Conservation (phyloP, 2,329 filamentous ascomycete genomes). For the Nigrospora osmanthi region DNA sequence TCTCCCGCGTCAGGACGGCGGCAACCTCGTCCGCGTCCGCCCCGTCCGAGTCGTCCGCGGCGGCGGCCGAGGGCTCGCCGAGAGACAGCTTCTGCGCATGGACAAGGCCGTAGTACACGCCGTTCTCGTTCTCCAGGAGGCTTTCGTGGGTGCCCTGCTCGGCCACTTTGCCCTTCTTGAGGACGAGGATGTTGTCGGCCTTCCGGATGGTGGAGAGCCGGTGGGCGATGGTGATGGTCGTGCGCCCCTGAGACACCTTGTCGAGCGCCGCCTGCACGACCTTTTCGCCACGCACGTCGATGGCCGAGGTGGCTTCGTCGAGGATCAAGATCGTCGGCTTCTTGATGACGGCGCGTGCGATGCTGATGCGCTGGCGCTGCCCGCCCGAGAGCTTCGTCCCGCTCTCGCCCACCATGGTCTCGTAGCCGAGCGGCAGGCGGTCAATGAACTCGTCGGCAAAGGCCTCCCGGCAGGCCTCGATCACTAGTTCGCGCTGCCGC, state of each 20-base stretch:
- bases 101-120: conserved; percentile 63
- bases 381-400: conserved; percentile 77
- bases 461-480: conserved; percentile 56
- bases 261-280: conserved; percentile 60
- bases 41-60: conserved; percentile 24
- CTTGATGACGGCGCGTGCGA: conserved; percentile 67
- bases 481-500: conserved; percentile 50
- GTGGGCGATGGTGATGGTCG: conserved; percentile 69
- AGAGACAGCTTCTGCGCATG: conserved; percentile 52
- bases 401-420: conserved; percentile 67
- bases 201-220: conserved; percentile 67
- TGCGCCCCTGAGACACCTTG: conserved; percentile 52
- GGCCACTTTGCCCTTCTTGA: conserved; percentile 61
- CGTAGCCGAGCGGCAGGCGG: conserved; percentile 57
- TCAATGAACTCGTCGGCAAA: conserved; percentile 65
- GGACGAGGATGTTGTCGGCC: conserved; percentile 71
- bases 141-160: conserved; percentile 72
- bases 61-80: conserved; percentile 32
- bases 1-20: conserved; percentile 32
- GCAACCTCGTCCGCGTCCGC: conserved; percentile 31
- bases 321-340: conserved; percentile 65
- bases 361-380: conserved; percentile 76
- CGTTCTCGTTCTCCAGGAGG: conserved; percentile 50
- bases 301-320: conserved; percentile 69
- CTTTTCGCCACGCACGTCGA: conserved; percentile 44